These are phyloP conservation scores for Paratrimastix pyriformis DNA, from an alignment of 78 protist species.

Conservation along the genomic window DNA sequence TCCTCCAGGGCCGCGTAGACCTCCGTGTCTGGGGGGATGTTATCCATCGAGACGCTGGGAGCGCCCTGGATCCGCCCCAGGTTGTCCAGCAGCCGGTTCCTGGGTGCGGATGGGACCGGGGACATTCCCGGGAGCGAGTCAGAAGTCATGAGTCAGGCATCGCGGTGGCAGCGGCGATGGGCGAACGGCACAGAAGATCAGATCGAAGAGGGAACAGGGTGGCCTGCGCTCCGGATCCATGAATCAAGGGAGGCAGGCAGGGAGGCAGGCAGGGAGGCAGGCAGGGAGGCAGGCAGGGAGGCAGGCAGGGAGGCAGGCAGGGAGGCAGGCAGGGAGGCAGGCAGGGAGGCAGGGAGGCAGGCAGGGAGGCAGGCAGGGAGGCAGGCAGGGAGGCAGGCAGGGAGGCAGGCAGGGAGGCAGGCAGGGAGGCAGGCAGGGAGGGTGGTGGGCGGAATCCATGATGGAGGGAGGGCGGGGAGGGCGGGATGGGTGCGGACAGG, in stretches of 20 bases:
- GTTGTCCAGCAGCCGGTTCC: constrained; percentile 12
- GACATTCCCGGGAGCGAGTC: neutral
- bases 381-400: neutral
- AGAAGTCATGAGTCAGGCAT: too few species aligned
- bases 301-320: too few species aligned
- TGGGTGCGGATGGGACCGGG: neutral
- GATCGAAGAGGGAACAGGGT: too few species aligned
- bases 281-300: too few species aligned
- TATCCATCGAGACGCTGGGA: constrained; percentile 44
- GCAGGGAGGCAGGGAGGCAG: neutral
- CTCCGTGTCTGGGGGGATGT: constrained; percentile 41
- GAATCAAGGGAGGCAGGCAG: too few species aligned
- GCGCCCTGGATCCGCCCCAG: constrained; percentile 45
- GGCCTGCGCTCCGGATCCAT: too few species aligned
- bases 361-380: neutral
- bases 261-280: too few species aligned
- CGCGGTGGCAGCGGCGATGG: too few species aligned
- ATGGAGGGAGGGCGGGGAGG: neutral
- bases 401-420: neutral
- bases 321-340: too few species aligned
- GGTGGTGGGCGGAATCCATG: neutral
- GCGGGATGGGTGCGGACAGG: neutral
- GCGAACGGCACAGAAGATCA: too few species aligned
- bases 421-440: neutral
- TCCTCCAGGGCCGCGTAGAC: neutral